A percentile compares a stretch with the other conserved stretches of the same genome.
Conservation (phyloP, 805 yeast genomes). For the Candida bentonensis region DNA sequence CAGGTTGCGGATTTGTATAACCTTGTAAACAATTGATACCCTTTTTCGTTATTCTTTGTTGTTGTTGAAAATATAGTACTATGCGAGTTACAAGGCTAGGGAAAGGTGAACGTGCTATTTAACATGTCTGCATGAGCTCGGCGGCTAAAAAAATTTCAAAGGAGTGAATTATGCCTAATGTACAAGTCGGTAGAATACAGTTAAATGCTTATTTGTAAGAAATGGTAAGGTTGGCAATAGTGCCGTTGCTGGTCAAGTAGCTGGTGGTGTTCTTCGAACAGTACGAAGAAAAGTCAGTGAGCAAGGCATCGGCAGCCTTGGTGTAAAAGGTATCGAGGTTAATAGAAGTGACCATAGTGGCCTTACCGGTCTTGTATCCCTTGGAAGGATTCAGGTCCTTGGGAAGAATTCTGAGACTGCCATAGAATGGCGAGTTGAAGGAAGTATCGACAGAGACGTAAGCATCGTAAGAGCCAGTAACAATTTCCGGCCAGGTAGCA, state of each 20-base stretch:
- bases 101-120: no score
- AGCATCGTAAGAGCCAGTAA: not conserved
- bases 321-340: not conserved
- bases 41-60: no score
- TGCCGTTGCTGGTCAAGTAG: not conserved
- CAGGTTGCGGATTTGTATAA: no score
- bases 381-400: not conserved
- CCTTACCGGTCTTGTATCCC: not conserved
- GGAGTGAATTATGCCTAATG: not conserved
- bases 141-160: not conserved
- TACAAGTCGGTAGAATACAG: not conserved
- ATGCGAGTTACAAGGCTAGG: no score
- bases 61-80: no score
- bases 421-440: not conserved
- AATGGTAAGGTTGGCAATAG: not conserved
- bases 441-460: slow-evolving; percentile 1
- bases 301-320: not conserved
- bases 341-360: not conserved
- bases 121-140: no score
- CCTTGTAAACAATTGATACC: no score
- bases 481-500: slow-evolving; percentile 1
- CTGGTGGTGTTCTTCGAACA: not conserved
- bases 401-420: not conserved
- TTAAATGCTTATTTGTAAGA: not conserved
- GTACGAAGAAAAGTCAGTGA: not conserved